Evolutionary conservation across 352 stramenopile genomes (phyloP), one percentile per base, ranked within the genome.

Genomic region (Pythium aphanidermatum): DNA sequence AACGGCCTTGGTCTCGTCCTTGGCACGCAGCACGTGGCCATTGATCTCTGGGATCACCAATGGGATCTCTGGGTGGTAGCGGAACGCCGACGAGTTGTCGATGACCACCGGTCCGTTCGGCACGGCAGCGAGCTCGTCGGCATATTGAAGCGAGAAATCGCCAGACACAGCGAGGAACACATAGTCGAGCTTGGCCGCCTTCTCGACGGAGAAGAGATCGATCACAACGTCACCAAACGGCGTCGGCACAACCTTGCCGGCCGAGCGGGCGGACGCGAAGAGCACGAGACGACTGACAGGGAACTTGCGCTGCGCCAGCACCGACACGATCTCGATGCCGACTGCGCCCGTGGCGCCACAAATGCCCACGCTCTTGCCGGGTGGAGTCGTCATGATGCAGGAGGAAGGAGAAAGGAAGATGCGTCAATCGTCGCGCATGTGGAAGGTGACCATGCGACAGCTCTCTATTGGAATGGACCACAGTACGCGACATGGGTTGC

Each of bases 1-100:
- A 40, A 56, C 52, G 20, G 51, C 10, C 36, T 59, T 59, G 28
- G 23, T 9, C 34, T 71, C 37, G 19, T 44, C 58, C 69, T 72
- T 90, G 63, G 55, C 49, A 5, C 81, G 39, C 27, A 93, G 84
- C 55, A 85, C 69, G 28, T 92, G 67, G 40, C 88, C 90, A 58
- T 98, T 98, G 62, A 98, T 97, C 75, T 98, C 92, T 0, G 93
- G 93, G 51, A 98, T 92, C 27, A 98, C 86, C 8, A 98, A 68
- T 35, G 96, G 95, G 47, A 97, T 83, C 34, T 90, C 70, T 5
- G 75, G 51, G 58, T 95, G 63, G 51, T 96, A 96, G 14, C 96
- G 87, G 65, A 98, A 98, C 16, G 96, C 96, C 40, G 92, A 98
- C 54, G 92, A 98, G 76, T 99, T 99, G 70, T 99, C 96, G 66